phyloP scores from a whole-genome alignment of 1,284 basidiomycete species.

The Marasmius tenuissimus region DNA sequence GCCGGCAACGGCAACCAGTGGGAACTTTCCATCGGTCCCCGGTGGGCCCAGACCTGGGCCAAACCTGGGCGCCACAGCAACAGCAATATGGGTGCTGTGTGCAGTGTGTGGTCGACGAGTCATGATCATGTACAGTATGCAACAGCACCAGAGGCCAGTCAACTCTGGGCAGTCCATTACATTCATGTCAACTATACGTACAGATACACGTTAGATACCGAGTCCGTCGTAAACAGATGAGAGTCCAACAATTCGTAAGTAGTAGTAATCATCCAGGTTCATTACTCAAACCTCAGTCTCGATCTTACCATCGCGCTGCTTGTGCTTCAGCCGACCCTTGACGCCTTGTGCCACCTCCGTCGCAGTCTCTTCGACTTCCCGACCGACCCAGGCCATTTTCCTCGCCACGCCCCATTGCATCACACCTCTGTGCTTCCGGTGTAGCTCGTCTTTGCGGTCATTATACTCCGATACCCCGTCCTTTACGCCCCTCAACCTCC shows the following conservation, averaged over 20 bases:
- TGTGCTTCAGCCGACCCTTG: slow-evolving; percentile 31
- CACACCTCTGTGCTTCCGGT: slow-evolving; percentile 41
- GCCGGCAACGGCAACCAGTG: background rate
- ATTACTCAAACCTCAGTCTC: slow-evolving; percentile 31
- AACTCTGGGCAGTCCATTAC: no score
- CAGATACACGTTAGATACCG: no score
- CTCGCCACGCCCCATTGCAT: slow-evolving; percentile 42
- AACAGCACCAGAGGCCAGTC: no score
- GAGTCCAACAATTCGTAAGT: no score
- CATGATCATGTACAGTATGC: no score
- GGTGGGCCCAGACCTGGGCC: background rate
- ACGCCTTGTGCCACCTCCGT: slow-evolving; percentile 29
- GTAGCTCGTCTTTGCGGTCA: slow-evolving; percentile 27
- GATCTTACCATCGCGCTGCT: slow-evolving; percentile 27
- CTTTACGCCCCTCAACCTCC: slow-evolving; percentile 15
- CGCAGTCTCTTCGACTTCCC: slow-evolving; percentile 30
- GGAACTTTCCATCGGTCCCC: background rate
- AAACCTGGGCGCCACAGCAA: background rate
- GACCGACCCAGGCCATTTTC: slow-evolving; percentile 38
- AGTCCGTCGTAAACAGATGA: no score
- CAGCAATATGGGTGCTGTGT: no score
- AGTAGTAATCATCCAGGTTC: background rate
- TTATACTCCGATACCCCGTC: slow-evolving; percentile 27
- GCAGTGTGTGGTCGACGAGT: no score
- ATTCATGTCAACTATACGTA: no score